These are phyloP conservation scores for Theobroma cacao DNA, from an alignment of 345 rosid genomes.

Conservation along the genomic window DNA sequence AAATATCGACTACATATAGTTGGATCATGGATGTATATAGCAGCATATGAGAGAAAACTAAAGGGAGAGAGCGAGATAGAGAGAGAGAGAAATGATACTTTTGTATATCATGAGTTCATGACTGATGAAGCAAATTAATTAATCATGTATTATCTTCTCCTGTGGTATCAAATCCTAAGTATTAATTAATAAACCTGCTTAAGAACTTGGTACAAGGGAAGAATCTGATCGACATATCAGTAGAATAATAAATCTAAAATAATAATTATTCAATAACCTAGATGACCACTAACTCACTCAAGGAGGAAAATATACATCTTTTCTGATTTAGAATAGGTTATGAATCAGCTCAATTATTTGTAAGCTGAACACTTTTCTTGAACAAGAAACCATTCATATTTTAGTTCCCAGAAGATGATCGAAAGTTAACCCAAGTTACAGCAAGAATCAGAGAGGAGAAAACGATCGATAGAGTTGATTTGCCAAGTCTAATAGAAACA, in stretches of 20 bases:
- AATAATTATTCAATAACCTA: neutral
- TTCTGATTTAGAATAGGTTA: neutral
- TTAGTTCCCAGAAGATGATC: neutral
- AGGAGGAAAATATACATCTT: neutral
- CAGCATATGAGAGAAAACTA: neutral
- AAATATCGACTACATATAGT: neutral
- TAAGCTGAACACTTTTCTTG: neutral
- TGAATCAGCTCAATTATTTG: neutral
- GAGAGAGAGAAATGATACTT: neutral
- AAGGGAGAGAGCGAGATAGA: neutral
- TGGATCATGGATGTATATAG: neutral
- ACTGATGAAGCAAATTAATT: neutral
- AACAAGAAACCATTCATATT: neutral
- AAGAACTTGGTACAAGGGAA: neutral
- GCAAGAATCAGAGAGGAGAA: neutral
- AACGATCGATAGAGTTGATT: neutral
- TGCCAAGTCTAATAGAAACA: neutral
- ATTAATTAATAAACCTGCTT: neutral
- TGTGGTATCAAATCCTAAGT: neutral
- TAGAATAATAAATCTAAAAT: constrained; percentile 2
- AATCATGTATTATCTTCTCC: neutral
- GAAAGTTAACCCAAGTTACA: neutral
- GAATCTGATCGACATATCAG: neutral
- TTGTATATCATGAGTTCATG: neutral
- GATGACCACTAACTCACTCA: neutral